Evolutionary conservation across 345 rosid genomes (phyloP), one percentile per base, ranked within the genome.

Genomic region (Heritiera littoralis): DNA sequence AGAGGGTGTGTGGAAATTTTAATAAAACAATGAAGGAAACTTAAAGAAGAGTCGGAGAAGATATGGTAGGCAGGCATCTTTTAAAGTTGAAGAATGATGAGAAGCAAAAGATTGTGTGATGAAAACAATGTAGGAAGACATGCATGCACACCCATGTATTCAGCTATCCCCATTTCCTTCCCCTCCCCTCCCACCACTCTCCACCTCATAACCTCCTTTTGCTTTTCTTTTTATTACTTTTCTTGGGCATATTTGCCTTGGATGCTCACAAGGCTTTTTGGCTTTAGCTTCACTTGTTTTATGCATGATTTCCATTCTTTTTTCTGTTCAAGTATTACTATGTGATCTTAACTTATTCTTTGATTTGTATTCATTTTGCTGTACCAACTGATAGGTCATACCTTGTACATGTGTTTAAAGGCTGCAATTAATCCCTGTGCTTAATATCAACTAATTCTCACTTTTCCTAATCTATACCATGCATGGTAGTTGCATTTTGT

Each of bases 1-100:
- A 74, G 55, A 75, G 20, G 40, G 35, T 23, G 28, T 23, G 28
- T 5, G 3, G 13, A 4, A 4, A 9, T 45, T 70, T 48, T 10
- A n/a, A 58, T 40, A 76, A 87, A 81, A 46, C 70, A 81, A 79
- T 77, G 84, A 78, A 70, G 77, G 77, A 77, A 81, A 76, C 78
- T 72, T 77, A 83, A 84, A 86, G 81, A 80, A 79, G 83, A 84
- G 87, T 80, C 83, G 85, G 89, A 88, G 90, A 80, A 85, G 89
- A 91, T 85, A 87, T 82, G 89, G 90, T 86, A 91, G 90, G 86
- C 85, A 83, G 86, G 89, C 87, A 91, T 91, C 92, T 86, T 32
- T 28, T 51, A 86, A 89, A 88, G 87, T 81, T 69, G 46, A 38
- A 51, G 28, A 48, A 23, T 80, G 76, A 58, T 65, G 18, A 67